Evolutionary conservation across 2,329 filamentous ascomycete species (phyloP), one percentile per base, ranked within the genome.

Genomic region (Endocalyx cinctus): DNA sequence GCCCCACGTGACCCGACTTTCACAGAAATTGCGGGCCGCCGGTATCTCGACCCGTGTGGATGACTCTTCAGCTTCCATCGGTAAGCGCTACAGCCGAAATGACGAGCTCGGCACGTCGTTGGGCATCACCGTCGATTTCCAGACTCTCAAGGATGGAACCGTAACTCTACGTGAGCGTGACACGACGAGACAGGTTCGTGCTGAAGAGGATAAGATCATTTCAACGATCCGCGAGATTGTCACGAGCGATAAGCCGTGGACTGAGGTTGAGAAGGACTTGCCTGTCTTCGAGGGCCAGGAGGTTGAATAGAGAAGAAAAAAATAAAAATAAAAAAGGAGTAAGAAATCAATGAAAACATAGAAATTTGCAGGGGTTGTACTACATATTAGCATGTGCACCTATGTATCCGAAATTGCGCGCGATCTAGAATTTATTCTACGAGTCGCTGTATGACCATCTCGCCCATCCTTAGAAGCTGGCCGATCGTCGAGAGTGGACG

Each of bases 101-200:
- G 90, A 97, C 62, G 90, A 97, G 67, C 77, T 96, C 38, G 92
- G 90, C 53, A 97, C 92, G 27, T 87, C 90, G 6, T 82, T 96
- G 45, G 90, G 88, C 57, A 82, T 97, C 61, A 97, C 90, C 0
- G 78, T 97, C 39, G 90, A 97, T 62, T 97, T 96, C 75, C 87
- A 97, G 70, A 94, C 87, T 29, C 69, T 95, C 47, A 80, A 94
- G 63, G 88, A 96, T 59, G 78, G 78, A 57, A 84, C 84, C 6
- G 77, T 94, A 55, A 97, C 90, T 1, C 76, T 97, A 45, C 74
- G 90, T 56, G 90, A 97, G 60, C 82, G 88, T 44, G 92, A 97
- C 66, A 84, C 82, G 26, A 96, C 87, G 34, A 84, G 81, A 59
- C 90, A 97, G 67, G 88, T 97, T 37, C 83, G 92, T 41, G 86